These are phyloP conservation scores for Aspergillus floridensis DNA, from an alignment of 2,329 filamentous ascomycete genomes.

Conservation along the genomic window DNA sequence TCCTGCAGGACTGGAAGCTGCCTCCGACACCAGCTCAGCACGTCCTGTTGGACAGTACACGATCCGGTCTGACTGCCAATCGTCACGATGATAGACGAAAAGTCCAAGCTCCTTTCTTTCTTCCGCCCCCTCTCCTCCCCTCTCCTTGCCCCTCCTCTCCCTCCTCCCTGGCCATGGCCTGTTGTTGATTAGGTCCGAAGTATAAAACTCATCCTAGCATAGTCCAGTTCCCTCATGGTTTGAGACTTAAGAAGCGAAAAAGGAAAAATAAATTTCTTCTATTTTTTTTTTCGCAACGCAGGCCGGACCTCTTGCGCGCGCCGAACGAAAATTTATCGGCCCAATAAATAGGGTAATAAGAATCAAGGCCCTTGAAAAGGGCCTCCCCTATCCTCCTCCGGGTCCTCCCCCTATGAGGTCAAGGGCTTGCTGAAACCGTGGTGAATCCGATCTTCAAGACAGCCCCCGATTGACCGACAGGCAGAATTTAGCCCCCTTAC, in stretches of 20 bases:
- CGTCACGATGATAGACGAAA: slow-evolving; percentile 2
- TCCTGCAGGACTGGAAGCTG: slow-evolving; percentile 1
- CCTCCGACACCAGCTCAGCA: not conserved
- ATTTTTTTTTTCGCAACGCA: not conserved
- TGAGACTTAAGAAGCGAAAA: not conserved
- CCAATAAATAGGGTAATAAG: slow-evolving; percentile 5
- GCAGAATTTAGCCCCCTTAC: not conserved
- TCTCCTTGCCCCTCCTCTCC: not conserved
- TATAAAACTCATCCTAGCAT: not conserved
- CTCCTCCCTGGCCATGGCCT: not conserved
- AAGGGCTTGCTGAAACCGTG: slow-evolving; percentile 8
- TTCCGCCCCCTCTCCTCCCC: not conserved
- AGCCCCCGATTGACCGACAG: not conserved
- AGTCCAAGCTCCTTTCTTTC: not conserved
- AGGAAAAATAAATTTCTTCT: not conserved
- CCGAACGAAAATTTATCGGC: not conserved
- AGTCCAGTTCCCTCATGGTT: not conserved
- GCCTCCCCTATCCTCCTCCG: not conserved
- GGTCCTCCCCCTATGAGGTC: slow-evolving; percentile 1
- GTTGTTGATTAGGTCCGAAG: slow-evolving; percentile 4
- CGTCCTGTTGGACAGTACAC: not conserved
- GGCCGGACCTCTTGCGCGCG: not conserved
- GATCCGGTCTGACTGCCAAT: not conserved
- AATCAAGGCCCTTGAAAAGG: not conserved
- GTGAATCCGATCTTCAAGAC: slow-evolving; percentile 6